Conservation (phyloP, 495 filamentous ascomycete species). For the Daldinia bambusicola region DNA sequence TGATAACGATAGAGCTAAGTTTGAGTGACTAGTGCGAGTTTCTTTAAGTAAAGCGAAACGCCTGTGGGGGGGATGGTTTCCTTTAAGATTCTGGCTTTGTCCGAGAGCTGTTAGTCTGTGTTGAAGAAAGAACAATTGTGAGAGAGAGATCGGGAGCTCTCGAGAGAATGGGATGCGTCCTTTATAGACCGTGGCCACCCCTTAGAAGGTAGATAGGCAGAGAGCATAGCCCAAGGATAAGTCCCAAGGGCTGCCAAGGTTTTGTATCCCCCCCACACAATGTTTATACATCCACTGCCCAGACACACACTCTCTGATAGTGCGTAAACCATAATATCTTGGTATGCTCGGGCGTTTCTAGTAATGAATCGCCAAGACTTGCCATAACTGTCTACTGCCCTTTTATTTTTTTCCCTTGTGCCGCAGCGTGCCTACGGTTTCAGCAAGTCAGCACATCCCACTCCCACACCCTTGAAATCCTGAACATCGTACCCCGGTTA, state of each 20-base stretch:
- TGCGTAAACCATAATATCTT: slow-evolving; percentile 19
- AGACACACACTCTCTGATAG: slow-evolving; percentile 25
- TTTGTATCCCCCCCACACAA: slow-evolving; percentile 36
- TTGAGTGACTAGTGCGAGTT: neutral
- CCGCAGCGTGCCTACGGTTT: slow-evolving; percentile 34
- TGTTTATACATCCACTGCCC: slow-evolving; percentile 36
- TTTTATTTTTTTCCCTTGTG: slow-evolving; percentile 15
- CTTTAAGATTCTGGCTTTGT: slow-evolving; percentile 30
- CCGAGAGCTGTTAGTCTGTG: slow-evolving; percentile 23
- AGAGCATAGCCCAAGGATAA: slow-evolving; percentile 4
- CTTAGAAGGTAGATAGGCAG: slow-evolving; percentile 14
- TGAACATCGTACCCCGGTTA: slow-evolving; percentile 31
- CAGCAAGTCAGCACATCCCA: slow-evolving; percentile 32
- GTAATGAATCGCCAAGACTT: slow-evolving; percentile 48
- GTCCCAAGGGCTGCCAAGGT: slow-evolving; percentile 28
- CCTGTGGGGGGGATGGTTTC: slow-evolving; percentile 1
- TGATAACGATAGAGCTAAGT: slow-evolving; percentile 14
- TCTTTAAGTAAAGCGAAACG: too few species aligned
- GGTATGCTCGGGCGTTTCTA: slow-evolving; percentile 17
- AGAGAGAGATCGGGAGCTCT: slow-evolving; percentile 13
- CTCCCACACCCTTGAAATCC: slow-evolving; percentile 26
- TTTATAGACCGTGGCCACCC: slow-evolving; percentile 31
- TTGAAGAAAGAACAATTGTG: slow-evolving; percentile 24
- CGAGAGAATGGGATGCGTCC: slow-evolving; percentile 33
- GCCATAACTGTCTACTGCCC: slow-evolving; percentile 31